These are phyloP conservation scores for Inga leiocalycina DNA, from an alignment of 306 rosid species.

Conservation along the genomic window DNA sequence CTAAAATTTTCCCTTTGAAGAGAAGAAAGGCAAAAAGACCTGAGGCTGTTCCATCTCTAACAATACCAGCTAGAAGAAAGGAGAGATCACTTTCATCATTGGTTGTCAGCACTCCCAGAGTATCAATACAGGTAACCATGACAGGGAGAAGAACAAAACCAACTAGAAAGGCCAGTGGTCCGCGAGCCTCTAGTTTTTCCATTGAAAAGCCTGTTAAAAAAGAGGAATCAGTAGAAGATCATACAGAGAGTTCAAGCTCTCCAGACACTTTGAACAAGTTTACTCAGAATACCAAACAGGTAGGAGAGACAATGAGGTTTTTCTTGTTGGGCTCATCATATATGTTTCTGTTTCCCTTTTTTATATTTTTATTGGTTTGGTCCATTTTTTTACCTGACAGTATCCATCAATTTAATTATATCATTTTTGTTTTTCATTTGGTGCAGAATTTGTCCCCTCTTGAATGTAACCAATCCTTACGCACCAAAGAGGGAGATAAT, in stretches of 20 bases:
- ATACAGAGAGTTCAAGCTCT: slow-evolving; percentile 53
- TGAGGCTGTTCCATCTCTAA: slow-evolving; percentile 43
- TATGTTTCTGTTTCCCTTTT: slow-evolving; percentile 6
- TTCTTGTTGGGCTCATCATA: background rate
- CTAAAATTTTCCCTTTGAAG: slow-evolving; percentile 64
- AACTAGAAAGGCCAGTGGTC: slow-evolving; percentile 57
- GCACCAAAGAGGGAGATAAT: slow-evolving; percentile 50
- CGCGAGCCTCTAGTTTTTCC: slow-evolving; percentile 50
- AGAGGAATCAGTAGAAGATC: slow-evolving; percentile 49
- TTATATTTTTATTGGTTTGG: background rate
- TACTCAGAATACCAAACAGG: slow-evolving; percentile 50
- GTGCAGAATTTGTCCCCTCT: slow-evolving; percentile 58
- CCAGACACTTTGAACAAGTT: slow-evolving; percentile 50
- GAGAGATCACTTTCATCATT: slow-evolving; percentile 75
- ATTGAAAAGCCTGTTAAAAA: slow-evolving; percentile 50
- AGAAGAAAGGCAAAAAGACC: slow-evolving; percentile 52
- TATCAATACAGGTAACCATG: slow-evolving; percentile 48
- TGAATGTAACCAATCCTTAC: slow-evolving; percentile 46
- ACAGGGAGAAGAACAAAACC: slow-evolving; percentile 68
- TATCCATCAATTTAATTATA: slow-evolving; percentile 23
- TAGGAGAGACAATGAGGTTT: slow-evolving; percentile 36
- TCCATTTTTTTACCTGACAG: slow-evolving; percentile 26
- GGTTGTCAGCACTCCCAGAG: slow-evolving; percentile 72
- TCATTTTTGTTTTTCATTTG: slow-evolving; percentile 15
- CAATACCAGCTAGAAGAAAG: slow-evolving; percentile 62